These are phyloP conservation scores for Ascosphaera apis DNA, from an alignment of 2,329 filamentous ascomycete species.

Conservation along the genomic window DNA sequence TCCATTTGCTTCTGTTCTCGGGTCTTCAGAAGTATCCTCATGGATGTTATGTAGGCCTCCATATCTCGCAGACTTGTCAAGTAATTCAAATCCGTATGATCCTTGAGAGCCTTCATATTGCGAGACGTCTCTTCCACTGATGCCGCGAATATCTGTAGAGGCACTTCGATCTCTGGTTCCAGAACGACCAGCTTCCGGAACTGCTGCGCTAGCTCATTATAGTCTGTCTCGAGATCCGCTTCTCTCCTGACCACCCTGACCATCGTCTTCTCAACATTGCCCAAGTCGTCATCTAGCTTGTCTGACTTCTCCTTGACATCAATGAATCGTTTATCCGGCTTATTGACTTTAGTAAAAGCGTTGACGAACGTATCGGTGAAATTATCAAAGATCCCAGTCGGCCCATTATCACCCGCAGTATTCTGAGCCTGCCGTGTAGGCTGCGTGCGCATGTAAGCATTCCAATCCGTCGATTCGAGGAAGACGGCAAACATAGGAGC, in stretches of 20 bases:
- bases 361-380: slow-evolving; percentile 95
- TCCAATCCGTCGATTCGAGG: slow-evolving; percentile 87
- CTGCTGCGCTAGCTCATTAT: slow-evolving; percentile 73
- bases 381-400: slow-evolving; percentile 63
- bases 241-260: slow-evolving; percentile 73
- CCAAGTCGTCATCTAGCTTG: slow-evolving; percentile 83
- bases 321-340: slow-evolving; percentile 80
- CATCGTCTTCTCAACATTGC: slow-evolving; percentile 88
- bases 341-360: slow-evolving; percentile 89
- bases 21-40: slow-evolving; percentile 73
- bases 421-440: slow-evolving; percentile 38
- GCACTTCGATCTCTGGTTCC: slow-evolving; percentile 64
- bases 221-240: slow-evolving; percentile 66
- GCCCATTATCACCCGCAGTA: slow-evolving; percentile 18
- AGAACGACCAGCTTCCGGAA: slow-evolving; percentile 82
- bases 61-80: slow-evolving; percentile 81
- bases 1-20: slow-evolving; percentile 96
- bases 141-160: slow-evolving; percentile 66
- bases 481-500: slow-evolving; percentile 68
- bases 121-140: slow-evolving; percentile 64
- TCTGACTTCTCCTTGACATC: slow-evolving; percentile 82
- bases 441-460: slow-evolving; percentile 72
- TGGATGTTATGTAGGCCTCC: slow-evolving; percentile 73
- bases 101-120: slow-evolving; percentile 58
- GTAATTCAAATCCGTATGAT: slow-evolving; percentile 89